Conservation (phyloP, 768 basidiomycete species). For the Leucosporidium creatinivorum region DNA sequence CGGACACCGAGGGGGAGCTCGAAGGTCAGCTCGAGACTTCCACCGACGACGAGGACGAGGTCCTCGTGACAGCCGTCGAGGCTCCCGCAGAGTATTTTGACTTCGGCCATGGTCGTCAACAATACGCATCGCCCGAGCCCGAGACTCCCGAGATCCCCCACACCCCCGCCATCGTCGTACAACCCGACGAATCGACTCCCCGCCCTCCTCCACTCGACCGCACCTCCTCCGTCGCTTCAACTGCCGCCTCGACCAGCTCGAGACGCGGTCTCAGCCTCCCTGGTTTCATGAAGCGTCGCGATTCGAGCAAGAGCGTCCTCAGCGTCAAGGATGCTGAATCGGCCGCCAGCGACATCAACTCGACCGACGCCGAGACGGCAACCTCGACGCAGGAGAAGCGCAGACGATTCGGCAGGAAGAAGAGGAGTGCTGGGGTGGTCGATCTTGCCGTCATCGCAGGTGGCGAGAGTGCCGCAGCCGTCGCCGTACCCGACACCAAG, state of each 20-base stretch:
- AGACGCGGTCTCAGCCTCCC: slow-evolving; percentile 22
- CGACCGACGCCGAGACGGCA: slow-evolving; percentile 15
- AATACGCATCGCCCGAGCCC: not conserved
- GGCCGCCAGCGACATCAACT: slow-evolving; percentile 33
- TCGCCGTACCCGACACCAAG: slow-evolving; percentile 35
- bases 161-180: slow-evolving; percentile 31
- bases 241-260: no score
- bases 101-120: not conserved
- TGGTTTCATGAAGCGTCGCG: slow-evolving; percentile 25
- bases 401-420: slow-evolving; percentile 6
- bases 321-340: slow-evolving; percentile 33
- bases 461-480: not conserved
- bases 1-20: slow-evolving; percentile 37
- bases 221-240: slow-evolving; percentile 20
- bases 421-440: slow-evolving; percentile 4
- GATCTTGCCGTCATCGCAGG: not conserved
- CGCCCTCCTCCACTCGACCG: slow-evolving; percentile 36
- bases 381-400: slow-evolving; percentile 14
- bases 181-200: slow-evolving; percentile 35
- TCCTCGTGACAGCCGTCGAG: not conserved
- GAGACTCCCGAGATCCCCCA: not conserved
- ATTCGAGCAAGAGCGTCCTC: not conserved
- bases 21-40: slow-evolving; percentile 22
- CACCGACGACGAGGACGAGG: slow-evolving; percentile 23
- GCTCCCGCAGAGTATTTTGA: slow-evolving; percentile 20